Evolutionary conservation across 768 basidiomycete species (phyloP), one percentile per base, ranked within the genome.

Genomic region (Phaeotremella fagi): DNA sequence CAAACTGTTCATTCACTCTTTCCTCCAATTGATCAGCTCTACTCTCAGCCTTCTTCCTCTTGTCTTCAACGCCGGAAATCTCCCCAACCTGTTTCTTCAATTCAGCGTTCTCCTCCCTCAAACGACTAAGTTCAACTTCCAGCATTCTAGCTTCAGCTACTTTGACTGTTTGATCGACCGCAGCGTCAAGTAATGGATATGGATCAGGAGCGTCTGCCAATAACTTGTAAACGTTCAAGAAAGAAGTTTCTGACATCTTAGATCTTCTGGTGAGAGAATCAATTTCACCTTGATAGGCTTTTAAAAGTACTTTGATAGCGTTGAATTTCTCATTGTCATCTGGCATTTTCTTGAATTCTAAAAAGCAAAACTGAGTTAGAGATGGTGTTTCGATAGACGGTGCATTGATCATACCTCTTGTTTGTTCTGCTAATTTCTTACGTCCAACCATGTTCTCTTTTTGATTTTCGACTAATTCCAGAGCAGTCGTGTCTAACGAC

Each of bases 381-480:
- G 4, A 33, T 25, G 3, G 16, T 37, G 53, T 1, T 12, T 6
- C 15, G 14, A 20, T 48, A 31, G 25, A 16, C 26, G 18, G 24
- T 48, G 18, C 27, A 25, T 23, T n/a, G 15, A 22, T 5, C 5
- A 14, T n/a, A 88, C 94, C 94, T 79, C 94, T 88, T 0, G 95
- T 99, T 73, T 87, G 86, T 77, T 98, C 95, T 1, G 94, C 89
- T 20, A 99, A 79, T 49, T 85, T 86, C 75, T 97, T 99, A 37
- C 95, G 82, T 9, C 91, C 91, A 2, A 99, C 80, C 41, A 97
- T 80, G 60, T 87, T 90, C 78, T 98, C 94, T 78, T 97, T 99
- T 79, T 97, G 92, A 76, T 92, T 92, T 79, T 98, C 91, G 20
- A 99, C 92, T 14, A 99, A 80, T 75, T 98, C 92, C 28, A 97